Conservation (phyloP, 257 asterid species). For the Linaria vulgaris region DNA sequence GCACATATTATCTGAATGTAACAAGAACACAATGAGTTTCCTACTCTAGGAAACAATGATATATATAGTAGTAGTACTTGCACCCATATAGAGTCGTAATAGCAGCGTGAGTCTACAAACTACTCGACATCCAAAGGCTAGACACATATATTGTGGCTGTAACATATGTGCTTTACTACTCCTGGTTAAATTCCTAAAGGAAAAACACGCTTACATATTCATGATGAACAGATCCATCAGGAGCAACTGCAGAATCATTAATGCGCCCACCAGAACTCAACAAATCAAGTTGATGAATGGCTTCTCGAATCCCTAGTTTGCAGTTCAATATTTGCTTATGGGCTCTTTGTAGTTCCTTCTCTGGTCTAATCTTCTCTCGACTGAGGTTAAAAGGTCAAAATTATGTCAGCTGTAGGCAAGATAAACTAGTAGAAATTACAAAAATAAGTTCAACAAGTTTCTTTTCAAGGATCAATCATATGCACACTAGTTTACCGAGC, state of each 20-base stretch:
- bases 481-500: background rate
- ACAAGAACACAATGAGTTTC: conserved; percentile 29
- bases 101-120: background rate
- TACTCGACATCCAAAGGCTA: conserved; percentile 4
- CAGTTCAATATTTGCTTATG: conserved; percentile 74
- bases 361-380: conserved; percentile 94
- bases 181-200: conserved; percentile 5
- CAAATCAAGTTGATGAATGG: conserved; percentile 74
- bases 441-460: conserved; percentile 5
- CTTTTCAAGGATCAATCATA: background rate
- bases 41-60: conserved; percentile 5
- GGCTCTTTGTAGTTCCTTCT: conserved; percentile 84
- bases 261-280: conserved; percentile 79
- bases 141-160: conserved; percentile 8
- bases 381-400: conserved; percentile 41
- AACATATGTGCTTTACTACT: conserved; percentile 3
- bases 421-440: conserved; percentile 3
- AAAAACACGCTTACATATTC: conserved; percentile 60
- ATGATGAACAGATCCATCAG: conserved; percentile 93
- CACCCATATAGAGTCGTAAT: conserved; percentile 8
- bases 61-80: background rate
- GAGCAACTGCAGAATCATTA: conserved; percentile 61
- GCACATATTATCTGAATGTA: conserved; percentile 79
- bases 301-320: conserved; percentile 96
- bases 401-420: conserved; percentile 22